Evolutionary conservation across 2,329 filamentous ascomycete genomes (phyloP).

Genomic region (Trichophyton verrucosum): DNA sequence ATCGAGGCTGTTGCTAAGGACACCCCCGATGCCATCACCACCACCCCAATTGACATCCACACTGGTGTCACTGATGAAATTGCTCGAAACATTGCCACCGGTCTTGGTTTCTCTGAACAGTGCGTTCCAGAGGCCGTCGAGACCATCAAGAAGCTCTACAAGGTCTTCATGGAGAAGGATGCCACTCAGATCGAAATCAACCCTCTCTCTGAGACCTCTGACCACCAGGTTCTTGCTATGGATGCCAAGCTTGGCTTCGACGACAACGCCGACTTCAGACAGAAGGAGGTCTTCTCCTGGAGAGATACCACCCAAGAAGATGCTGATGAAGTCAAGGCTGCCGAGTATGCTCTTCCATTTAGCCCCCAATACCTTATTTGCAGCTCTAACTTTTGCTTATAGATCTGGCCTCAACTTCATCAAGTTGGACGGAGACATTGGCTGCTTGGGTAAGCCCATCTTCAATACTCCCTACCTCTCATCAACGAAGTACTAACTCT

Average conservation of each 20-base stretch:
- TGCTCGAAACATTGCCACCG: slow-evolving; percentile 72
- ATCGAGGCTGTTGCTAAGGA: slow-evolving; percentile 98
- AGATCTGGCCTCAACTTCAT: slow-evolving; percentile 87
- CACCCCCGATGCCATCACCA: slow-evolving; percentile 88
- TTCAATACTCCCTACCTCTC: not conserved
- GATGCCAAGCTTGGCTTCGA: slow-evolving; percentile 98
- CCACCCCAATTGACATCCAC: slow-evolving; percentile 88
- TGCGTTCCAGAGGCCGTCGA: slow-evolving; percentile 91
- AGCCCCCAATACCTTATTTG: not conserved
- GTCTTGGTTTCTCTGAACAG: slow-evolving; percentile 95
- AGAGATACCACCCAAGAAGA: slow-evolving; percentile 94
- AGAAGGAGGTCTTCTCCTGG: slow-evolving; percentile 91
- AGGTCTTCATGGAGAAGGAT: slow-evolving; percentile 96
- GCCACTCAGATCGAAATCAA: slow-evolving; percentile 99
- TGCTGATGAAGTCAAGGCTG: slow-evolving; percentile 91
- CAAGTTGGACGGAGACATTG: slow-evolving; percentile 98
- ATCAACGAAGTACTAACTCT: not conserved
- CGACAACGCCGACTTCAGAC: slow-evolving; percentile 96
- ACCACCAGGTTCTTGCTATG: slow-evolving; percentile 98
- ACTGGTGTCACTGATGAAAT: slow-evolving; percentile 91
- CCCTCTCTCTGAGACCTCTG: slow-evolving; percentile 92
- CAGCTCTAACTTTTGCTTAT: not conserved
- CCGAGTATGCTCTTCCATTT: slow-evolving; percentile 46
- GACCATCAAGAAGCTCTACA: slow-evolving; percentile 98
- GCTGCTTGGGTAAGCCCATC: slow-evolving; percentile 54